Percentiles rank a stretch among this genome's conserved stretches.
Evolutionary conservation across 345 rosid genomes (phyloP).

Genomic region (Populus deltoides): DNA sequence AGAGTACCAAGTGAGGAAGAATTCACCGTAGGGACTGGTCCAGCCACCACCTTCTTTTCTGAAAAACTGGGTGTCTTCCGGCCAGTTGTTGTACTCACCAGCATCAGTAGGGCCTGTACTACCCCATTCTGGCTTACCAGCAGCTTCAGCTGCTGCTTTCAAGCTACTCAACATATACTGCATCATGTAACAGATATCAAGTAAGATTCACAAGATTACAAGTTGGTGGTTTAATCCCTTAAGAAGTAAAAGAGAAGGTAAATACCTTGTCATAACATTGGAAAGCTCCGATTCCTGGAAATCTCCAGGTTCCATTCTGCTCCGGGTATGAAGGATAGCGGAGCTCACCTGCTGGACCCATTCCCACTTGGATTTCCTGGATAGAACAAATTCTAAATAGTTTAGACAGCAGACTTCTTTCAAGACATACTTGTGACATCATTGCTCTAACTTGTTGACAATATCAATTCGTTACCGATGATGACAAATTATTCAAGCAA

Average conservation of each 20-base stretch:
- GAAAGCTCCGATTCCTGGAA: constrained; percentile 98
- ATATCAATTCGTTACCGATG: background rate
- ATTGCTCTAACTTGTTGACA: background rate
- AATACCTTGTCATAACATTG: constrained; percentile 90
- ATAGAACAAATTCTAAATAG: background rate
- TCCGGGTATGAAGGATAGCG: constrained; percentile 93
- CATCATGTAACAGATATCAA: constrained; percentile 14
- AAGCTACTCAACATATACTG: constrained; percentile 83
- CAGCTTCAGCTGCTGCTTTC: constrained; percentile 84
- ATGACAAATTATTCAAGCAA: background rate
- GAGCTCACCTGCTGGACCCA: constrained; percentile 99
- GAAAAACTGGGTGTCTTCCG: constrained; percentile 87
- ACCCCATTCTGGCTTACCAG: constrained; percentile 94
- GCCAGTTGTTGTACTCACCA: constrained; percentile 93
- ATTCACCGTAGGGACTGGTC: constrained; percentile 73
- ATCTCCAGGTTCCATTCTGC: constrained; percentile 81
- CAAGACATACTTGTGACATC: background rate
- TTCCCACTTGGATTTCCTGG: constrained; percentile 97
- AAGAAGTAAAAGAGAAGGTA: background rate
- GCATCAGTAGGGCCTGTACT: constrained; percentile 94
- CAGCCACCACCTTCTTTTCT: constrained; percentile 83
- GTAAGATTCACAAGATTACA: background rate
- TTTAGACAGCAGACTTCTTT: background rate
- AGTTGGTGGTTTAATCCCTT: background rate
- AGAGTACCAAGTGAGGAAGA: constrained; percentile 92